Evolutionary conservation across 176 grass and related monocot species (phyloP), one percentile per base, ranked within the genome.

Genomic region (Phragmites australis): DNA sequence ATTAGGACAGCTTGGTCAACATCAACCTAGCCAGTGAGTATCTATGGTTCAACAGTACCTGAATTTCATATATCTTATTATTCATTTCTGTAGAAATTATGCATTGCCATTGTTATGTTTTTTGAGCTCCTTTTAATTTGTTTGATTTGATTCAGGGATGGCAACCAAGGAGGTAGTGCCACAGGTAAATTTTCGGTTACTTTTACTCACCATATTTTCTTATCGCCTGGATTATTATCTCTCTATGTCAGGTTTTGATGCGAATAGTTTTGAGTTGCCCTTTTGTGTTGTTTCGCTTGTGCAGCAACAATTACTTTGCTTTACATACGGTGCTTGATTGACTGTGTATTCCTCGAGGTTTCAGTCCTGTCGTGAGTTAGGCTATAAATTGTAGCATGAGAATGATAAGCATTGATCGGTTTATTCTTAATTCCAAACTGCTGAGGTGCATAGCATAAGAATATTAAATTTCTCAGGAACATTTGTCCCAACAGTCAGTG

Each of bases 11-110:
- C 81, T 93, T 82, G 87, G 93, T 64, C 92, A 76, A 50, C 70
- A 78, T 25, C 92, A 87, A 82, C 52, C 97, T 66, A 91, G 44
- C 82, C 84, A 74, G 96, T 99, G 76, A 99, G 97, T 91, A 70
- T 62, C 65, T 87, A 37, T 57, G 50, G 47, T 72, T 84, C 55
- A 72, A 45, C 46, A 83, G 9, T 58, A 59, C 68, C 39, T 57
- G n/a, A 53, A 48, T 81, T 48, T 23, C 29, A 46, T 56, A 14
- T 46, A 46, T 62, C 19, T 49, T 50, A 66, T 72, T 73, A 48
- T 60, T 16, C 6, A 1, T 63, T 37, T 55, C 40, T 54, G 62
- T 70, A 5, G 15, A 74, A 60, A 85, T 37, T 49, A 16, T 48
- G 1, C 30, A 51, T 8, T 80, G 8, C 4, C 25, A 59, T 70